Base-by-base conservation (phyloP, 2,329 filamentous ascomycete genomes). In the Colletotrichum kahawae region DNA sequence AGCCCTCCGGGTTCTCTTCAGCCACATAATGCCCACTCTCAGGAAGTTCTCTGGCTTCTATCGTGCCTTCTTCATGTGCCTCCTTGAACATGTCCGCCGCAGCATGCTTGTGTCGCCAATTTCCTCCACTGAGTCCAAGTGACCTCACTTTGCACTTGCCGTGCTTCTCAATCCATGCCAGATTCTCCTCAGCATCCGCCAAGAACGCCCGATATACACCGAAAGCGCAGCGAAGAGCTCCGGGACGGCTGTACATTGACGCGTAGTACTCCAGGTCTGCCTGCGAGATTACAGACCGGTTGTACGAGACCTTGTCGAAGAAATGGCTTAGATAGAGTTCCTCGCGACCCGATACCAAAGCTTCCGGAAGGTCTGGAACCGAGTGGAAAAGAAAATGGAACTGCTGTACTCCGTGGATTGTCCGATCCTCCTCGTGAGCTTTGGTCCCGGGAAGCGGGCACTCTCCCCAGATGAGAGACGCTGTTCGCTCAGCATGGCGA, bases 301-400 rank as follows among this genome's bases (percentile, higher is more conserved):
- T 85, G 71, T 82, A 78, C 7, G 75, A 77, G 16, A 85, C 78
- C 65, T 84, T 82, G 65, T 86, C 81, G 78, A 82, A 87, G 78
- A 87, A 88, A 77, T 87, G 84, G 66, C 83, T 84, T 4, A 87
- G 73, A 71, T 88, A 88, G 43, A 84, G 78, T 16, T 79, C 77
- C 78, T 88, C 86, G 21, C 81, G 80, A 21, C 86, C 84, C 2
- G 80, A 76, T 13, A 86, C 81, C 7, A 88, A 79, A 1, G 66
- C 66, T 13, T 68, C 51, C 3, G 66, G 66, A 5, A 68, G 33
- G 14, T 60, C 66, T 1, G 66, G 33, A 10, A 59, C 66, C 8
- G 33, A 59, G 24, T 68, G 66, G 10, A 68, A 68, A 8, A 68
- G 31, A 10, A 68, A 60, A 33, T 68, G 66, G 21, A 68, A 68